Evolutionary conservation across 352 stramenopile genomes (phyloP).

Genomic region (Phytophthora sojae): DNA sequence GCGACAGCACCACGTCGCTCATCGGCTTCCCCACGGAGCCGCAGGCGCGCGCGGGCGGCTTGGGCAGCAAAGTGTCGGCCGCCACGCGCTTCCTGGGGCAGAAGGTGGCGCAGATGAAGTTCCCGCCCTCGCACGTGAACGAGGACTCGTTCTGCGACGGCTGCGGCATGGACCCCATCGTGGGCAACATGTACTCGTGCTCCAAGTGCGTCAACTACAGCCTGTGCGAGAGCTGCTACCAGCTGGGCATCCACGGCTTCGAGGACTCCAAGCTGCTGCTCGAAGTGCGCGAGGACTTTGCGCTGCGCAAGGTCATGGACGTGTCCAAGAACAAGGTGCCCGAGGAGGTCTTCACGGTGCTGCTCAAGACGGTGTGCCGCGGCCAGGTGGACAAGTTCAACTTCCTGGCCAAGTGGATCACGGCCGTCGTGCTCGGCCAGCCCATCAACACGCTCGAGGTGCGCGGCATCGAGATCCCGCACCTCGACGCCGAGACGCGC

Average conservation of each 20-base stretch:
- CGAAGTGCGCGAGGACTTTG: conserved; percentile 86
- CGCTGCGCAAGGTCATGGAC: conserved; percentile 79
- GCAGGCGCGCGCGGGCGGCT: conserved; percentile 34
- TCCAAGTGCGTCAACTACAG: conserved; percentile 88
- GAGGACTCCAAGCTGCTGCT: conserved; percentile 82
- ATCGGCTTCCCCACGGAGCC: conserved; percentile 65
- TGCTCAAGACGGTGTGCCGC: conserved; percentile 86
- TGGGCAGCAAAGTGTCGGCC: conserved; percentile 74
- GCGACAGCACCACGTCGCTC: conserved; percentile 81
- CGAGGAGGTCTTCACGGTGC: conserved; percentile 82
- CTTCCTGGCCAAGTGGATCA: conserved; percentile 89
- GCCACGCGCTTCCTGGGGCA: conserved; percentile 80
- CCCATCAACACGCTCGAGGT: conserved; percentile 74
- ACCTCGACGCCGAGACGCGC: conserved; percentile 77
- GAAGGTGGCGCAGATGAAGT: conserved; percentile 85
- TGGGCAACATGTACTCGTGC: conserved; percentile 91
- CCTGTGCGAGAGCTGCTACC: conserved; percentile 87
- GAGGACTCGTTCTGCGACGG: conserved; percentile 92
- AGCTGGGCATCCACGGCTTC: conserved; percentile 84
- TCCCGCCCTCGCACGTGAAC: conserved; percentile 77
- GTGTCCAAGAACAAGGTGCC: conserved; percentile 78
- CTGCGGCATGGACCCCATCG: conserved; percentile 89
- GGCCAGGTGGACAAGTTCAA: conserved; percentile 92
- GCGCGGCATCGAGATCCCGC: conserved; percentile 87
- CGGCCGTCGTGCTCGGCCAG: conserved; percentile 73